Conservation (phyloP, 2,329 filamentous ascomycete genomes). For the Hypoxylon sp. region DNA sequence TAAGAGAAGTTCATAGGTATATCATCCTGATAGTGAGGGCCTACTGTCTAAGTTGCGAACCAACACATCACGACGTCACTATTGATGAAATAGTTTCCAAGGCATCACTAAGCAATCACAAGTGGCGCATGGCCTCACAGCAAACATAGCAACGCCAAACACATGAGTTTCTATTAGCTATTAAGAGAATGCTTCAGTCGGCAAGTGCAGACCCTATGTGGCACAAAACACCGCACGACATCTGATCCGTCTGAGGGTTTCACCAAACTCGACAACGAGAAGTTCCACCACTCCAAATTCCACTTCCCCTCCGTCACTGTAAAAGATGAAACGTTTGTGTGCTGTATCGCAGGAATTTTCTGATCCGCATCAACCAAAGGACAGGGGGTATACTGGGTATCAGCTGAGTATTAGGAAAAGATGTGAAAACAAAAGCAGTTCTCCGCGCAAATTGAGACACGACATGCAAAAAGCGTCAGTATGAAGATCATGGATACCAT, state of each 20-base stretch:
- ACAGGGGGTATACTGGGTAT: constrained; percentile 57
- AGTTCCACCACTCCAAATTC: constrained; percentile 32
- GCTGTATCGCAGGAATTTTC: constrained; percentile 46
- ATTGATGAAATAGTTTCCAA: background rate
- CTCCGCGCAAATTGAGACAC: constrained; percentile 49
- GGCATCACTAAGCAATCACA: background rate
- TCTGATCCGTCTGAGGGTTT: constrained; percentile 42
- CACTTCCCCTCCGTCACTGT: constrained; percentile 38
- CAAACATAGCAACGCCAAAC: constrained; percentile 35
- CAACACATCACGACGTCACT: no score
- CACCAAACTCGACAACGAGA: constrained; percentile 38
- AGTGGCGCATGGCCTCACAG: background rate
- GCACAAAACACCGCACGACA: constrained; percentile 43
- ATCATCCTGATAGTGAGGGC: no score
- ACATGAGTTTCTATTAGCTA: constrained; percentile 53
- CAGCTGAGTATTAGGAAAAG: constrained; percentile 54
- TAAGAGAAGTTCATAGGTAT: no score
- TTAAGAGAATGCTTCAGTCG: constrained; percentile 51
- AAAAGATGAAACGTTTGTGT: constrained; percentile 44
- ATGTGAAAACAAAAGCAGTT: constrained; percentile 48
- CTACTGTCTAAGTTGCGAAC: no score
- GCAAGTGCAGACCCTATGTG: constrained; percentile 47
- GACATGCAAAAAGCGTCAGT: constrained; percentile 53
- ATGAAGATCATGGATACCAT: constrained; percentile 52
- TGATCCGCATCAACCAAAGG: constrained; percentile 49